Conservation (phyloP, 139 green algal species). For the Volvox africanus region DNA sequence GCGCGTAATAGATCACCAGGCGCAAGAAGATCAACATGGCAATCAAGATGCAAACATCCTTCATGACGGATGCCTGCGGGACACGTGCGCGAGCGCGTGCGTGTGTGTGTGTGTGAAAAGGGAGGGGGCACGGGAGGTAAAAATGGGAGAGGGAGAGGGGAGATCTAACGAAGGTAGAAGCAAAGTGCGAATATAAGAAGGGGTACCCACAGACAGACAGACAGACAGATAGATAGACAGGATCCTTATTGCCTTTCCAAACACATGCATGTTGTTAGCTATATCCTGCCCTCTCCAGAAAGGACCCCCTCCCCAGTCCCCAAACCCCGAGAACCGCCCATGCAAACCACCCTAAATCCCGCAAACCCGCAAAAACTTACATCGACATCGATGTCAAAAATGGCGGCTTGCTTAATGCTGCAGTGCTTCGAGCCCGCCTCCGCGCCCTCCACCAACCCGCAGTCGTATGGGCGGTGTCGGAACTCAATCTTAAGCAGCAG, state of each 20-base stretch:
- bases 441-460: not conserved
- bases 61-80: conserved; percentile 32
- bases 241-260: not conserved
- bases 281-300: not conserved
- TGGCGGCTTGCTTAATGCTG: not conserved
- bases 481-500: conserved; percentile 73
- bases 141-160: not conserved
- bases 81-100: too few relatives aligned
- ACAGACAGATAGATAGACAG: not conserved
- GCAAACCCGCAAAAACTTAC: not conserved
- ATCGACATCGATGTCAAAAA: conserved; percentile 40
- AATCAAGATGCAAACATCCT: conserved; percentile 63
- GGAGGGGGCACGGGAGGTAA: not conserved
- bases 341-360: not conserved
- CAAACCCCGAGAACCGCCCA: not conserved
- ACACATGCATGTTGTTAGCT: not conserved
- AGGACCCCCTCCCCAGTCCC: not conserved
- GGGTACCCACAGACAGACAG: not conserved
- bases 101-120: not conserved
- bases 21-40: conserved; percentile 67
- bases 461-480: conserved; percentile 8
- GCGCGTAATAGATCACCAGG: conserved; percentile 63
- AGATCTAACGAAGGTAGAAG: not conserved
- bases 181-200: not conserved
- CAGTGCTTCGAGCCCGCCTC: not conserved